phyloP scores from a whole-genome alignment of 345 rosid species.

The Populus deltoides region DNA sequence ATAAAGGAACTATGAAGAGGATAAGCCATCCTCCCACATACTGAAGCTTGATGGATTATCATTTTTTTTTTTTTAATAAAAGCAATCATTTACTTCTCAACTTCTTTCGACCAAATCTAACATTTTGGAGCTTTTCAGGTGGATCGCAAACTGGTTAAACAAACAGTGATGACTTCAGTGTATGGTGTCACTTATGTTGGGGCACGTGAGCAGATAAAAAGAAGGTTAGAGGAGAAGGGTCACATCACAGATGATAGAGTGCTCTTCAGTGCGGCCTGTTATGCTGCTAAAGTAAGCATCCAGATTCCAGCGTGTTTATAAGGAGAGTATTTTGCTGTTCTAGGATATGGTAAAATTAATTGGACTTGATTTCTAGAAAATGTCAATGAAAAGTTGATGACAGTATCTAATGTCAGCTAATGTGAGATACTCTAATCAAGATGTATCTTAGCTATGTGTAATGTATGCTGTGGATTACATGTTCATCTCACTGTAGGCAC shows the following conservation, averaged over 20 bases:
- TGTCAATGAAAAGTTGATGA: neutral
- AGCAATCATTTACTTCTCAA: neutral
- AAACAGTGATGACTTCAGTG: slow-evolving; percentile 99
- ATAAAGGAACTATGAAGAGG: neutral
- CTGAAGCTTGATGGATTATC: neutral
- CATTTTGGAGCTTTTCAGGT: slow-evolving; percentile 58
- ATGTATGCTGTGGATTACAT: neutral
- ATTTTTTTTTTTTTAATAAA: neutral
- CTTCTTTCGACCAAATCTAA: neutral
- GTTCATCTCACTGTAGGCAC: neutral
- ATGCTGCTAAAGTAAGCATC: slow-evolving; percentile 83
- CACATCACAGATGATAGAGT: slow-evolving; percentile 73
- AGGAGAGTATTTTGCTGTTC: neutral
- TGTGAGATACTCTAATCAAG: neutral
- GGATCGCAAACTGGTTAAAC: slow-evolving; percentile 89
- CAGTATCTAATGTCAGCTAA: neutral
- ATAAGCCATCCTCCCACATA: neutral
- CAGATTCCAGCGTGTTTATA: neutral
- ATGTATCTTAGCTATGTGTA: slow-evolving; percentile 7
- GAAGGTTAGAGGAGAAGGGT: slow-evolving; percentile 89
- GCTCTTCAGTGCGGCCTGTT: slow-evolving; percentile 77
- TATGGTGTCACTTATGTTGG: slow-evolving; percentile 98
- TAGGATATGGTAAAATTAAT: neutral
- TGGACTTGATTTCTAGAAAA: neutral
- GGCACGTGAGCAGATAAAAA: slow-evolving; percentile 95